These are phyloP conservation scores for Pulveroboletus sp. DNA, from an alignment of 768 basidiomycete genomes.

Conservation along the genomic window DNA sequence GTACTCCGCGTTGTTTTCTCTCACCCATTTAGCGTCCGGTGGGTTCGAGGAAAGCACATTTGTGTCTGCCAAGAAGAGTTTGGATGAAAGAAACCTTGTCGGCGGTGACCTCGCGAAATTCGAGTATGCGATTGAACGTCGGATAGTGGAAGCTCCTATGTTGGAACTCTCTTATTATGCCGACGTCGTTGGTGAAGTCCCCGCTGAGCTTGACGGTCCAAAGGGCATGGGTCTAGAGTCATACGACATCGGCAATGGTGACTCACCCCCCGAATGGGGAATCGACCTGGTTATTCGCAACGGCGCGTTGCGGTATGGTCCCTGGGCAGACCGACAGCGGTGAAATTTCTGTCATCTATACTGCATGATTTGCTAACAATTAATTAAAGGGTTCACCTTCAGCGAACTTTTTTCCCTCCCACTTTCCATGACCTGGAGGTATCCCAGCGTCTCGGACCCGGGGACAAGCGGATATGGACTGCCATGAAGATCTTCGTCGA, in stretches of 20 bases:
- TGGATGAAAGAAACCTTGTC: slow-evolving; percentile 51
- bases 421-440: slow-evolving; percentile 61
- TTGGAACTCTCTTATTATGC: slow-evolving; percentile 84
- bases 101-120: slow-evolving; percentile 51
- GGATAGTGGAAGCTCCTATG: slow-evolving; percentile 68
- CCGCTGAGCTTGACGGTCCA: slow-evolving; percentile 32
- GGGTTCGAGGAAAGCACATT: slow-evolving; percentile 1
- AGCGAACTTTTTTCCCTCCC: slow-evolving; percentile 78
- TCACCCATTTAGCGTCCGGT: slow-evolving; percentile 1
- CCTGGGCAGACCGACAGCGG: slow-evolving; percentile 96
- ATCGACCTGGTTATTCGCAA: slow-evolving; percentile 77
- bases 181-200: slow-evolving; percentile 78
- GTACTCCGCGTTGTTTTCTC: slow-evolving; percentile 33
- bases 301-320: slow-evolving; percentile 80
- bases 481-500: slow-evolving; percentile 77
- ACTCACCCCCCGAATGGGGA: slow-evolving; percentile 89
- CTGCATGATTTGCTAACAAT: slow-evolving; percentile 1
- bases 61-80: slow-evolving; percentile 22
- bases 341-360: slow-evolving; percentile 23
- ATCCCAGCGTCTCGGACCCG: slow-evolving; percentile 58
- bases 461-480: slow-evolving; percentile 82
- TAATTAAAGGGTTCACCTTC: slow-evolving; percentile 58
- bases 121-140: slow-evolving; percentile 88
- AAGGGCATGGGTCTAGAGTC: slow-evolving; percentile 37
- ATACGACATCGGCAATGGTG: slow-evolving; percentile 81